Percentiles rank a stretch among this genome's conserved stretches.
Evolutionary conservation across 768 basidiomycete species (phyloP).

Genomic region (Rhizopogon rudus): DNA sequence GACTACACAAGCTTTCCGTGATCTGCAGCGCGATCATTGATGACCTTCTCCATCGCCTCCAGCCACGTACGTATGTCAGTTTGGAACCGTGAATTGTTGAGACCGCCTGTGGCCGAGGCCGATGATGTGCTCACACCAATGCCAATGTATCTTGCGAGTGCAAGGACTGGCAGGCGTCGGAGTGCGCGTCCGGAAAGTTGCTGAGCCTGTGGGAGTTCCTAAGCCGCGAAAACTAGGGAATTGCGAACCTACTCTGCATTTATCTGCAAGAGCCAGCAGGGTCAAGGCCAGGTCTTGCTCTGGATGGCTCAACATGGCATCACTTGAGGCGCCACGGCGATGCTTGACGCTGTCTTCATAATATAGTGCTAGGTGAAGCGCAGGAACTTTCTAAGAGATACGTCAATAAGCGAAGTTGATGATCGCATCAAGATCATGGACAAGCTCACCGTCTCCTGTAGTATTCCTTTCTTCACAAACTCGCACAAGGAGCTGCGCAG

Average conservation of each 20-base stretch:
- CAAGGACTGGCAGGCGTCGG: constrained; percentile 90
- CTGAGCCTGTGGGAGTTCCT: constrained; percentile 41
- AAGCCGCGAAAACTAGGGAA: constrained; percentile 1
- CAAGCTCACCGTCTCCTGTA: constrained; percentile 53
- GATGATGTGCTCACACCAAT: constrained; percentile 29
- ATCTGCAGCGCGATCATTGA: constrained; percentile 52
- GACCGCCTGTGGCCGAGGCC: constrained; percentile 2
- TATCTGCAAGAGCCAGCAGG: constrained; percentile 63
- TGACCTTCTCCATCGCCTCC: constrained; percentile 76
- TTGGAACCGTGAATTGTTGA: constrained; percentile 5
- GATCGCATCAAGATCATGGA: not conserved
- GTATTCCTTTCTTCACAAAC: constrained; percentile 68
- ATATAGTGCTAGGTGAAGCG: constrained; percentile 45
- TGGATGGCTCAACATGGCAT: constrained; percentile 31
- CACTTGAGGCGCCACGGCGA: constrained; percentile 3
- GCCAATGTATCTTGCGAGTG: constrained; percentile 80
- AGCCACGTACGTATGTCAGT: constrained; percentile 68
- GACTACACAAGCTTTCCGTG: constrained; percentile 38
- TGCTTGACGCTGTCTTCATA: constrained; percentile 13
- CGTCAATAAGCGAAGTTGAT: not conserved
- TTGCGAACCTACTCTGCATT: constrained; percentile 66
- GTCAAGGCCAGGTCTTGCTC: constrained; percentile 52
- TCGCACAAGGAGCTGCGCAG: constrained; percentile 78
- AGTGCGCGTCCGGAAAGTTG: constrained; percentile 92
- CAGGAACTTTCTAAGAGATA: constrained; percentile 50